phyloP scores from a whole-genome alignment of 140 eudicot species.

The Anethum foeniculum region DNA sequence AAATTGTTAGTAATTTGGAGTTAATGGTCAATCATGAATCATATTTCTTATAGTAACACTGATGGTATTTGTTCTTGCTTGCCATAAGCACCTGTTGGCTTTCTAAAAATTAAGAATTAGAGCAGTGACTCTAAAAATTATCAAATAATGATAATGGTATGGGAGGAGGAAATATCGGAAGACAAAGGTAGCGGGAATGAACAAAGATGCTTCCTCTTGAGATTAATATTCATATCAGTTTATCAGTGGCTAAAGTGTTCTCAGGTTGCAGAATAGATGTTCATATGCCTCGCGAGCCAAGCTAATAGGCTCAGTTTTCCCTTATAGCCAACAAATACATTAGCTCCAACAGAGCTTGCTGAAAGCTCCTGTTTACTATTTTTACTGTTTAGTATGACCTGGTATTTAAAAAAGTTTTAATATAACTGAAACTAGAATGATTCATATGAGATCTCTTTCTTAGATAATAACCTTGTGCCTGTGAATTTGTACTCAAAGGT shows the following conservation, averaged over 20 bases:
- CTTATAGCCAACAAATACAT: neutral
- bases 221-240: neutral
- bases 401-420: neutral
- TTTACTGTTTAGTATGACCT: neutral
- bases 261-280: neutral
- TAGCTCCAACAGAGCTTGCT: neutral
- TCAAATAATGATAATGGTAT: neutral
- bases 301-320: neutral
- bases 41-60: neutral
- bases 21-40: neutral
- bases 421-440: neutral
- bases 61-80: neutral
- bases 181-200: neutral
- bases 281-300: neutral
- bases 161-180: neutral
- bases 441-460: neutral
- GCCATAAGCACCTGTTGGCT: neutral
- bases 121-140: neutral
- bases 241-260: neutral
- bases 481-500: neutral
- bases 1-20: neutral
- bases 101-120: neutral
- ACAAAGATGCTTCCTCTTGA: neutral
- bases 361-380: neutral
- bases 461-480: neutral